These are phyloP conservation scores for Lactarius deliciosus DNA, from an alignment of 768 basidiomycete species.

Conservation along the genomic window DNA sequence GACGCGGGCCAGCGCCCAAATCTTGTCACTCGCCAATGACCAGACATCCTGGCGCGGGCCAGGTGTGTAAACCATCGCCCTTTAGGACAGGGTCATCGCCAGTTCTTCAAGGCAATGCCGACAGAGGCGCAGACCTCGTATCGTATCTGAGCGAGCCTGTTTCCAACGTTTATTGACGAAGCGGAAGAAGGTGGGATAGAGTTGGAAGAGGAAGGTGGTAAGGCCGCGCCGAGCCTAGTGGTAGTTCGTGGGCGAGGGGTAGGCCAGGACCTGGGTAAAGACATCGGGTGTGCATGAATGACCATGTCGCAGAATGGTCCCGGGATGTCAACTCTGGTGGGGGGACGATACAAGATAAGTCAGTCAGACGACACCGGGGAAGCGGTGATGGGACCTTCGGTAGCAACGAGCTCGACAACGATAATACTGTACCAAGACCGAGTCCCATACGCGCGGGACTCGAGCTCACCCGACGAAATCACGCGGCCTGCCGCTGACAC, in stretches of 20 bases:
- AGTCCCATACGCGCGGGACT: slow-evolving; percentile 73
- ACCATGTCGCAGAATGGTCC: slow-evolving; percentile 77
- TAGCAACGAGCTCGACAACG: slow-evolving; percentile 53
- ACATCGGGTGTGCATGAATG: slow-evolving; percentile 66
- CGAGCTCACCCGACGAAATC: slow-evolving; percentile 46
- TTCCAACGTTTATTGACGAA: slow-evolving; percentile 67
- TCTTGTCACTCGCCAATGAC: slow-evolving; percentile 74
- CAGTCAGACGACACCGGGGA: background rate
- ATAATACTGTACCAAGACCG: slow-evolving; percentile 55
- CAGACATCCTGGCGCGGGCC: slow-evolving; percentile 53
- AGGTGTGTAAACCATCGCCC: slow-evolving; percentile 36
- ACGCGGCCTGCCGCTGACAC: too few species aligned
- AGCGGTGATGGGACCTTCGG: slow-evolving; percentile 51
- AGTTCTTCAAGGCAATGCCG: slow-evolving; percentile 71
- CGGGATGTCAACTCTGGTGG: slow-evolving; percentile 66
- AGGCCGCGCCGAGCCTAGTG: slow-evolving; percentile 54
- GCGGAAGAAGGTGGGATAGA: slow-evolving; percentile 60
- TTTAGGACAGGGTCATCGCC: slow-evolving; percentile 22
- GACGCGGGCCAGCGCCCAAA: slow-evolving; percentile 71
- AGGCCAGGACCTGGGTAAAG: slow-evolving; percentile 79
- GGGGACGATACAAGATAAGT: background rate
- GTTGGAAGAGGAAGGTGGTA: slow-evolving; percentile 75
- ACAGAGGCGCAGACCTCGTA: slow-evolving; percentile 59
- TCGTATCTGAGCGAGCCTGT: slow-evolving; percentile 54
- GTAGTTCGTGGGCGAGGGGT: slow-evolving; percentile 68